phyloP scores from a whole-genome alignment of 2,329 filamentous ascomycete genomes.

The Colletotrichum lentis region DNA sequence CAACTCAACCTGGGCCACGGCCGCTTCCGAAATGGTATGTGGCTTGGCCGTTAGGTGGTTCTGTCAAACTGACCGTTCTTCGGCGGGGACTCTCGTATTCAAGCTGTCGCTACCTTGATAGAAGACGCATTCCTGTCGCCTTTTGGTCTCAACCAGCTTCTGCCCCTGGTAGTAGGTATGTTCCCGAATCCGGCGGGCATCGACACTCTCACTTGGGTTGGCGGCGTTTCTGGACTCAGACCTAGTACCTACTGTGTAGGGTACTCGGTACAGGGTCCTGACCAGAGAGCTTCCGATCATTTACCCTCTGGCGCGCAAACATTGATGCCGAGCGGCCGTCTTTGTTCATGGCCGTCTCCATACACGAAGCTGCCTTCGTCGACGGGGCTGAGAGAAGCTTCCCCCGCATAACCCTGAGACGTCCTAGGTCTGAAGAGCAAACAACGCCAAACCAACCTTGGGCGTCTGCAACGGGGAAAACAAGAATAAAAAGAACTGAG shows the following conservation, averaged over 20 bases:
- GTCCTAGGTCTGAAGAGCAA: background rate
- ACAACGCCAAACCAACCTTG: background rate
- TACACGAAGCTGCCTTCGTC: background rate
- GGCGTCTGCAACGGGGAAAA: background rate
- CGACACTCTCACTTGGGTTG: conserved; percentile 8
- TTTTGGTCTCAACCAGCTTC: background rate
- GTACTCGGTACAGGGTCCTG: background rate
- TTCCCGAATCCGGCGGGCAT: conserved; percentile 10
- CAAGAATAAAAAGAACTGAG: background rate
- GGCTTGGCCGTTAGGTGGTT: no score
- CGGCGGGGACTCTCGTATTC: background rate
- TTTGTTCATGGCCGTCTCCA: background rate
- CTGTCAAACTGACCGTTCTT: no score
- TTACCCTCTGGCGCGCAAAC: background rate
- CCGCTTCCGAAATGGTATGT: background rate
- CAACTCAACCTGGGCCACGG: background rate
- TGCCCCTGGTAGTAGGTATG: background rate
- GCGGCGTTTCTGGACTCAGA: background rate
- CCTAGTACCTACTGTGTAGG: background rate
- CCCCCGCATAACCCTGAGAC: background rate
- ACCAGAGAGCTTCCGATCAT: background rate
- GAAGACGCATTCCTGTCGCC: background rate
- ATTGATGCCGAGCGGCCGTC: background rate
- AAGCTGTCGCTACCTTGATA: background rate
- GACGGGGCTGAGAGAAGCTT: background rate